Evolutionary conservation across 441 rosid genomes (phyloP).

Genomic region (Arabidopsis lyrata): DNA sequence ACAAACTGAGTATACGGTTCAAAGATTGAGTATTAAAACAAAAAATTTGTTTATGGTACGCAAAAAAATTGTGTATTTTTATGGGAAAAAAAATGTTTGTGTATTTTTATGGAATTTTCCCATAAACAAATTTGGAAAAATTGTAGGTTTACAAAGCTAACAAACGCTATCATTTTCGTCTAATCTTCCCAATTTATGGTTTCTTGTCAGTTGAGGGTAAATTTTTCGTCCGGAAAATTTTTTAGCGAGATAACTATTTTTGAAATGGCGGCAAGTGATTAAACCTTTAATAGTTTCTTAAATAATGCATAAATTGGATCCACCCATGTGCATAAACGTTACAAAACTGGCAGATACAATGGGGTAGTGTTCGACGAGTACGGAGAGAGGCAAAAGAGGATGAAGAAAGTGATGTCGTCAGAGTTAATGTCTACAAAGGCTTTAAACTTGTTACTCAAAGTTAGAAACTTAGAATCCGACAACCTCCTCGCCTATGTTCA

Average conservation of each 20-base stretch:
- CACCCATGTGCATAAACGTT: background rate
- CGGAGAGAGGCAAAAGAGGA: slow-evolving; percentile 50
- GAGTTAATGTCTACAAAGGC: slow-evolving; percentile 42
- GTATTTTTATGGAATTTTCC: too few relatives aligned
- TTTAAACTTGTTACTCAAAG: slow-evolving; percentile 40
- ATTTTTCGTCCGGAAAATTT: too few relatives aligned
- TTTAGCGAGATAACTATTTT: background rate
- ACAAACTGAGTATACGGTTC: too few relatives aligned
- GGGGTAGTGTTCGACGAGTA: slow-evolving; percentile 1
- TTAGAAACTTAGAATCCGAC: slow-evolving; percentile 52
- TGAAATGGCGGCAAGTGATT: background rate
- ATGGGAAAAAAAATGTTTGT: too few relatives aligned
- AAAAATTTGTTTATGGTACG: too few relatives aligned
- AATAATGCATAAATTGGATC: background rate
- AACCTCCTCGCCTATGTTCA: slow-evolving; percentile 46
- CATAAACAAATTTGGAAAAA: background rate
- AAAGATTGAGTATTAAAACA: too few relatives aligned
- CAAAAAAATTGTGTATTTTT: too few relatives aligned
- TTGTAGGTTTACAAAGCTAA: background rate
- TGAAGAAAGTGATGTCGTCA: slow-evolving; percentile 42
- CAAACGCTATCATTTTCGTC: background rate
- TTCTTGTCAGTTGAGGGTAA: background rate
- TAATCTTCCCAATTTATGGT: background rate
- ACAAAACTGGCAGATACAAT: slow-evolving; percentile 18
- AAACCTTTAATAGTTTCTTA: background rate